phyloP scores from a whole-genome alignment of 2,329 filamentous ascomycete genomes.

The Tricladium varicosporioides region DNA sequence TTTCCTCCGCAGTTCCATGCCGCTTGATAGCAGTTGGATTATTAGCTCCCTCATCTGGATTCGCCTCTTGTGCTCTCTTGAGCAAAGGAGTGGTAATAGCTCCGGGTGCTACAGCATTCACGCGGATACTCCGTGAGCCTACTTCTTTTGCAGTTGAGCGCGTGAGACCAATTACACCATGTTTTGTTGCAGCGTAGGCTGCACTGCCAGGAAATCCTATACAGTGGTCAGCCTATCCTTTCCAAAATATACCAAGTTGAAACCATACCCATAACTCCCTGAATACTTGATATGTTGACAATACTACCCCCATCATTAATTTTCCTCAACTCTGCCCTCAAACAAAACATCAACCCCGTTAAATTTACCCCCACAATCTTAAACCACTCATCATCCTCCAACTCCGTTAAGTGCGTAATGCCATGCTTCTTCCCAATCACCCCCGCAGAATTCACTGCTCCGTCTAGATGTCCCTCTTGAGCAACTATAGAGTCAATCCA shows the following conservation, averaged over 20 bases:
- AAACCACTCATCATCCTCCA: constrained; percentile 39
- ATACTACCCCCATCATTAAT: constrained; percentile 39
- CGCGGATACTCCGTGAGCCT: constrained; percentile 41
- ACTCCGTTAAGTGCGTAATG: constrained; percentile 27
- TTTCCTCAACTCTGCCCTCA: constrained; percentile 39
- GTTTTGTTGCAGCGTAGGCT: constrained; percentile 39
- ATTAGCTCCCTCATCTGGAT: constrained; percentile 32
- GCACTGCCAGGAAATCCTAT: constrained; percentile 33
- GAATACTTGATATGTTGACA: constrained; percentile 45
- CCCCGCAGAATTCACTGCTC: constrained; percentile 52
- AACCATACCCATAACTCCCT: constrained; percentile 46
- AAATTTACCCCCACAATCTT: constrained; percentile 39
- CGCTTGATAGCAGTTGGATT: constrained; percentile 38
- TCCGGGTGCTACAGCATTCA: constrained; percentile 34
- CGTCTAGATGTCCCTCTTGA: constrained; percentile 38
- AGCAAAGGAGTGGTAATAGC: constrained; percentile 50
- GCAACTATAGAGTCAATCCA: constrained; percentile 38
- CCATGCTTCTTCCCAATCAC: constrained; percentile 36
- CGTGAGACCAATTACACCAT: constrained; percentile 41
- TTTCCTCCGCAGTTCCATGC: constrained; percentile 47
- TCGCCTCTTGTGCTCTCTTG: constrained; percentile 35
- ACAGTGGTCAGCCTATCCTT: constrained; percentile 27
- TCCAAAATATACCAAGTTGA: neutral
- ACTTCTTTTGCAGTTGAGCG: constrained; percentile 39
- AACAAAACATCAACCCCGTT: constrained; percentile 38